A percentile compares a stretch with the other conserved stretches of the same genome.
These are phyloP conservation scores for Mortierella sp. DNA, from an alignment of 371 early-diverging fungal genomes.

Conservation along the genomic window DNA sequence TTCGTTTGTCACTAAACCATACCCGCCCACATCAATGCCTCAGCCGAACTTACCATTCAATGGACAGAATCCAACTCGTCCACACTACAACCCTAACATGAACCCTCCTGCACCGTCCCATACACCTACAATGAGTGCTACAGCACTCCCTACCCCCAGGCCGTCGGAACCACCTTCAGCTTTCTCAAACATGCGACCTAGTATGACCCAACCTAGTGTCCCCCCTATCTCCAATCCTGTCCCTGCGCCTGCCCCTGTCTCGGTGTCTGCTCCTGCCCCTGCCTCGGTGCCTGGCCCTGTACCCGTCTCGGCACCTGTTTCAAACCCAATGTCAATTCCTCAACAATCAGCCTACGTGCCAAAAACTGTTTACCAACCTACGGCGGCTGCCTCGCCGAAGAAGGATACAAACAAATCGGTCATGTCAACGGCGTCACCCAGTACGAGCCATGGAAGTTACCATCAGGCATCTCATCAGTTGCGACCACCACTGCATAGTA, in stretches of 20 bases:
- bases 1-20: slow-evolving; percentile 17
- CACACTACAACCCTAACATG: slow-evolving; percentile 26
- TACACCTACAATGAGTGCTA: not conserved
- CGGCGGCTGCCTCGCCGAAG: slow-evolving; percentile 32
- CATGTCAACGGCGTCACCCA: not conserved
- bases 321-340: slow-evolving; percentile 14
- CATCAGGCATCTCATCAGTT: slow-evolving; percentile 19
- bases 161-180: slow-evolving; percentile 4
- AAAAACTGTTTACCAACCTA: slow-evolving; percentile 19
- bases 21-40: slow-evolving; percentile 8
- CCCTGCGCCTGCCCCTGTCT: not conserved
- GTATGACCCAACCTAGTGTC: not conserved
- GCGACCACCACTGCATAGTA: slow-evolving; percentile 24
- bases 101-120: slow-evolving; percentile 18
- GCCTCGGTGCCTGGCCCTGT: not conserved
- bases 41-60: slow-evolving; percentile 11
- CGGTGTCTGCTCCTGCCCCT: not conserved
- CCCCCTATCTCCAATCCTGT: not conserved
- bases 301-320: slow-evolving; percentile 5
- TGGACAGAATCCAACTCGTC: slow-evolving; percentile 8
- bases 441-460: slow-evolving; percentile 10
- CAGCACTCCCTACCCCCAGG: too few species aligned
- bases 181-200: slow-evolving; percentile 7
- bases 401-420: slow-evolving; percentile 26
- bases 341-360: slow-evolving; percentile 14